Evolutionary conservation across 2,329 filamentous ascomycete genomes (phyloP), one percentile per base, ranked within the genome.

Genomic region (Neonectria magnoliae): DNA sequence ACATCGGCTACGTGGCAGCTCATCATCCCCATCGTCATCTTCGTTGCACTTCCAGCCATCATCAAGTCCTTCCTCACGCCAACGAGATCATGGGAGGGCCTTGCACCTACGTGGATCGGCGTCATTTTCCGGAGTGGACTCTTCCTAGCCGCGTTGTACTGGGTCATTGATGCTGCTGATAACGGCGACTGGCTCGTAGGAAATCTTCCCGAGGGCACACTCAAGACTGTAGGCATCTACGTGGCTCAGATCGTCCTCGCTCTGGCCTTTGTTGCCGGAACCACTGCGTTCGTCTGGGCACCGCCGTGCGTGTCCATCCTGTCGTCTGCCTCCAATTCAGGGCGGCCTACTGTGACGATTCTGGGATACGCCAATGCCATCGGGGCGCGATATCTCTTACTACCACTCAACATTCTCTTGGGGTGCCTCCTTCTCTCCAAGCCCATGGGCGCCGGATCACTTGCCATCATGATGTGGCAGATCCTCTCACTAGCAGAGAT

Each of bases 291-390:
- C 79, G 83, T 91, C 55, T 98, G 93, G 89, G 90, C 93, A 0
- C 92, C 93, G 33, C 94, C 95, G 1, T 92, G 93, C 70, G 88
- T 98, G 51, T 90, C 88, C 57, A 91, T 98, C 75, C 81, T 89
- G 57, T 81, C 85, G 42, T 79, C 83, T 38, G 76, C 81, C n/a
- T 68, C 79, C 44, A 79, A 79, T 45, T 76, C 80, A 7, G 80
- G 82, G 20, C 80, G 81, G 66, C 80, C 85, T 31, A 84, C 87
- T 69, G 88, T 98, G 64, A 92, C 91, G 33, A 91, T 98, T 64
- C 86, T 97, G 18, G 96, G 96, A 48, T 98, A 97, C 79, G 92
- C 91, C 68, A 99, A 99, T 75, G 89, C 93, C n/a, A 91, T 97
- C 75, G 96, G 96, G 62, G 91, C 93, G 1, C 91, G 95, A 29